Evolutionary conservation across 75 land plant genomes (phyloP).

Genomic region (Pinus taeda): DNA sequence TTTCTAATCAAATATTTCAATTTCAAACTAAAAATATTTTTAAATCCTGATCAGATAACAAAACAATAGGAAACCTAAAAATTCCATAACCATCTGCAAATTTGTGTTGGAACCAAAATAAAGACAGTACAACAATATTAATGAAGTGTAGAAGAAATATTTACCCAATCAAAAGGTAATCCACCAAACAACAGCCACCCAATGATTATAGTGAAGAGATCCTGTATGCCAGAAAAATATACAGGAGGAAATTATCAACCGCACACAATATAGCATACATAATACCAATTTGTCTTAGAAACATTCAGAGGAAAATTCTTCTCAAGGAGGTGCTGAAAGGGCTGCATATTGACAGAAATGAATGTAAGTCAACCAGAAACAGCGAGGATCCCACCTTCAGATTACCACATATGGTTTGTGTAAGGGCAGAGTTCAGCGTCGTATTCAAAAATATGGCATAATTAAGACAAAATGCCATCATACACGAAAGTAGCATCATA

Average conservation of each 20-base stretch:
- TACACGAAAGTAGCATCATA: conserved; percentile 79
- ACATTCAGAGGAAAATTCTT: neutral
- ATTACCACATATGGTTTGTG: conserved; percentile 99
- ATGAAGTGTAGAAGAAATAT: neutral
- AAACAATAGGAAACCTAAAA: neutral
- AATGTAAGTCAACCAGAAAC: neutral
- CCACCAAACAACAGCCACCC: conserved; percentile 98
- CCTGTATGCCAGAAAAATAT: conserved; percentile 38
- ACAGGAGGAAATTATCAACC: conserved; percentile 1
- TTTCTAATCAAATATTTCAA: neutral
- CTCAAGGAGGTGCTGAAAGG: conserved; percentile 1
- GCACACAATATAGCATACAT: neutral
- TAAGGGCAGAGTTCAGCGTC: conserved; percentile 90
- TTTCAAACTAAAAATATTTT: neutral
- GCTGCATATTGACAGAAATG: neutral
- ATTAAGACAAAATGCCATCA: conserved; percentile 88
- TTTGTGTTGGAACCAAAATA: neutral
- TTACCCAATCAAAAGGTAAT: conserved; percentile 93
- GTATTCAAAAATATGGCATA: conserved; percentile 96
- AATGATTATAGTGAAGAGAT: conserved; percentile 83
- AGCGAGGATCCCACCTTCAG: conserved; percentile 64
- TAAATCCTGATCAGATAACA: neutral
- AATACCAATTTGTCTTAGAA: neutral
- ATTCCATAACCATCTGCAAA: neutral
- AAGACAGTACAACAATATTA: too few species aligned